phyloP scores from a whole-genome alignment of 768 basidiomycete genomes.

The Tricholoma sp. region DNA sequence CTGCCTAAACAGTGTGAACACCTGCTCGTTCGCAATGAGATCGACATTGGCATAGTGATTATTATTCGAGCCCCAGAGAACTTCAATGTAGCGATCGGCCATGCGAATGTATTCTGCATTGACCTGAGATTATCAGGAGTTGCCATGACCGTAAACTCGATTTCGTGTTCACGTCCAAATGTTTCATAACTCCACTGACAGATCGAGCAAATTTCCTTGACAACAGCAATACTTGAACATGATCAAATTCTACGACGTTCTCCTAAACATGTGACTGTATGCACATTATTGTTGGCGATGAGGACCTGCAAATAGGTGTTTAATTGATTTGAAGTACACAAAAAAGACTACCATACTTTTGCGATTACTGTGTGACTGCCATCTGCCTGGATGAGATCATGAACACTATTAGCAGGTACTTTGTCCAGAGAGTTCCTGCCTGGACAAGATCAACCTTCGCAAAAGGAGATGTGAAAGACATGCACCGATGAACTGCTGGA shows the following conservation, averaged over 20 bases:
- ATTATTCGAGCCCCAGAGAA: too few relatives aligned
- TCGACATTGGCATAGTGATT: conserved; percentile 99
- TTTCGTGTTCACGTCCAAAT: too few relatives aligned
- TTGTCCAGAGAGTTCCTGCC: conserved; percentile 91
- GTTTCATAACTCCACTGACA: too few relatives aligned
- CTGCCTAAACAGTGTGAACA: too few relatives aligned
- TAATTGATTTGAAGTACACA: conserved; percentile 7
- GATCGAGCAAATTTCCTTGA: conserved; percentile 98
- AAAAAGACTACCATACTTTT: too few relatives aligned
- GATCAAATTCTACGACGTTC: conserved; percentile 6
- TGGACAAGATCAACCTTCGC: conserved; percentile 27
- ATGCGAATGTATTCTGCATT: too few relatives aligned
- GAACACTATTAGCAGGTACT: conserved; percentile 71
- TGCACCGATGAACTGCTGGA: too few relatives aligned
- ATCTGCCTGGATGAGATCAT: too few relatives aligned
- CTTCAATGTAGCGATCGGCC: too few relatives aligned
- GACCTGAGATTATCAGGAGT: conserved; percentile 97
- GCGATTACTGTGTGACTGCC: too few relatives aligned
- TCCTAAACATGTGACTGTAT: too few relatives aligned
- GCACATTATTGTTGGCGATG: conserved; percentile 93
- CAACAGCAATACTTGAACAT: conserved; percentile 85
- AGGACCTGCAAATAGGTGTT: conserved; percentile 62
- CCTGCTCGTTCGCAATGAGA: conserved; percentile 93
- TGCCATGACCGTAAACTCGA: conserved; percentile 99
- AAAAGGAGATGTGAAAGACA: conserved; percentile 9